Conservation (phyloP, 225 moss, liverwort and hornwort species). For the Pseudoscleropodium purum region DNA sequence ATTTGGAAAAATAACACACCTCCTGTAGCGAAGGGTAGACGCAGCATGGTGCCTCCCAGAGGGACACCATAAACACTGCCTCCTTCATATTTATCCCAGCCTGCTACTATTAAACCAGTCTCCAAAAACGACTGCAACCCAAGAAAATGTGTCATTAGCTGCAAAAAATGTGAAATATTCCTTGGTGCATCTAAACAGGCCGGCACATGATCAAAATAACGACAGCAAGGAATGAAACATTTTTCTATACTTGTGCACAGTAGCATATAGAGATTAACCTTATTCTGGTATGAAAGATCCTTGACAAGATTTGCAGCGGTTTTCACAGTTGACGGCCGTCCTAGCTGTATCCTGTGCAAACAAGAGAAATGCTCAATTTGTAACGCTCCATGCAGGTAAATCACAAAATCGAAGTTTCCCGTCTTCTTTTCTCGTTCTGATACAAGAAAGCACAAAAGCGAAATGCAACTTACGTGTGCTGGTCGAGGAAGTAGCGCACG, state of each 20-base stretch:
- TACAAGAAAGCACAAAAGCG: background rate
- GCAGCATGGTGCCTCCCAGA: slow-evolving; percentile 88
- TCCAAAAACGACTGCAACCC: slow-evolving; percentile 63
- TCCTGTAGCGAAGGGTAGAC: slow-evolving; percentile 89
- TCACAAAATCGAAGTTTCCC: background rate
- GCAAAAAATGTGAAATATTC: background rate
- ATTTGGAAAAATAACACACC: slow-evolving; percentile 27
- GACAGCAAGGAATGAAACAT: background rate
- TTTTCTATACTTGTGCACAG: background rate
- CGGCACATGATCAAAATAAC: background rate
- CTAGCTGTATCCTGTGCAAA: slow-evolving; percentile 62
- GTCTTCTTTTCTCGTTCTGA: background rate
- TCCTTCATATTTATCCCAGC: slow-evolving; percentile 98
- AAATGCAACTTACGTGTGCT: slow-evolving; percentile 68
- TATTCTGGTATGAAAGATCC: slow-evolving; percentile 85
- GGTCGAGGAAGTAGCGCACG: slow-evolving; percentile 77
- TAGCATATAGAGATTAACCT: slow-evolving; percentile 38
- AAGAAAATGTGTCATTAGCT: background rate
- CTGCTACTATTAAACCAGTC: slow-evolving; percentile 91
- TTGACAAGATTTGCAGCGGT: slow-evolving; percentile 70
- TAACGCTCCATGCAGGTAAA: background rate
- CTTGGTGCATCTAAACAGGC: background rate
- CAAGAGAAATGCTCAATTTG: background rate
- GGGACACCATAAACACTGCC: slow-evolving; percentile 93
- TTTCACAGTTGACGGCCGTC: slow-evolving; percentile 77